Evolutionary conservation across 2,329 filamentous ascomycete species (phyloP).

Genomic region (Fusarium tricinctum): DNA sequence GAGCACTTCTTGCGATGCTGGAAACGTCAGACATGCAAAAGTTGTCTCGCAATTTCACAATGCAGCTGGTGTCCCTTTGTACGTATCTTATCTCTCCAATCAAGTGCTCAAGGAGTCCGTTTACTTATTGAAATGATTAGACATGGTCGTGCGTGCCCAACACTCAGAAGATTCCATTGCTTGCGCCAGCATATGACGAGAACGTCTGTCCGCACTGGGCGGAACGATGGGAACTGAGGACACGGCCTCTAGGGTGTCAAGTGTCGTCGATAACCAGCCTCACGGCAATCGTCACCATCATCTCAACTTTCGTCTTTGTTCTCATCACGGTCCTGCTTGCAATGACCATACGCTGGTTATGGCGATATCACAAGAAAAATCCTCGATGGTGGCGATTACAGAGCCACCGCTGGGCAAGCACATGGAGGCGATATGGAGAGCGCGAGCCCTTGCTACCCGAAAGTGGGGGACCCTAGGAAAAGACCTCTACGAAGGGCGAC

Average conservation of each 20-base stretch:
- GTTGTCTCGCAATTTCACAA: constrained; percentile 59
- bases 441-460: constrained; percentile 51
- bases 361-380: constrained; percentile 40
- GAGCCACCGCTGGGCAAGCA: constrained; percentile 32
- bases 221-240: constrained; percentile 57
- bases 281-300: constrained; percentile 48
- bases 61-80: constrained; percentile 70
- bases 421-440: constrained; percentile 45
- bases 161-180: constrained; percentile 58
- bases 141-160: constrained; percentile 70
- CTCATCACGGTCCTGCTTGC: constrained; percentile 46
- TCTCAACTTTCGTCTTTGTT: constrained; percentile 49
- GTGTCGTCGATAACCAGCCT: constrained; percentile 55
- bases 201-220: constrained; percentile 67
- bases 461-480: constrained; percentile 18
- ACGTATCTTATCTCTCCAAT: constrained; percentile 36
- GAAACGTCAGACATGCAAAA: constrained; percentile 63
- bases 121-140: constrained; percentile 51
- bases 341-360: constrained; percentile 40
- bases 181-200: constrained; percentile 65
- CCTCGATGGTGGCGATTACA: constrained; percentile 39
- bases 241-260: constrained; percentile 54
- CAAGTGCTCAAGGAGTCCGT: neutral
- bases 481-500: constrained; percentile 3
- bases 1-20: constrained; percentile 65